Conservation (phyloP, 148 eudicot genomes). For the Cornus controversa region DNA sequence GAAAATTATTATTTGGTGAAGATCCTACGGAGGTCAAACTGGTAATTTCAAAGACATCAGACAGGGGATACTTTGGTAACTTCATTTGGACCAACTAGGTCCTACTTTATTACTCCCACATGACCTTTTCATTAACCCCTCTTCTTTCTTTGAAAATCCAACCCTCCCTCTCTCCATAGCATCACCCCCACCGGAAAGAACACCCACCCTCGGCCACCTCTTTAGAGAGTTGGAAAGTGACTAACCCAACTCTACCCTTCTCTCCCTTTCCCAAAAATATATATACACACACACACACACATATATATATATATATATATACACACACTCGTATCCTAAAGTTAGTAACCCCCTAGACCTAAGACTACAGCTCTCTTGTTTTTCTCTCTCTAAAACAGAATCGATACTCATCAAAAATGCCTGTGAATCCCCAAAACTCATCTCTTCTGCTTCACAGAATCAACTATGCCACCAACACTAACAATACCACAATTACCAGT, state of each 20-base stretch:
- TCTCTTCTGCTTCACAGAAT: slow-evolving; percentile 37
- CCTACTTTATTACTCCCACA: background rate
- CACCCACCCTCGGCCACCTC: background rate
- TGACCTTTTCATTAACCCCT: background rate
- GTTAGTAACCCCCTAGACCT: background rate
- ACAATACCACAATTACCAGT: background rate
- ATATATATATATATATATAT: background rate
- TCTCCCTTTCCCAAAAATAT: background rate
- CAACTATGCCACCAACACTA: slow-evolving; percentile 12
- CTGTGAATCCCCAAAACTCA: slow-evolving; percentile 25
- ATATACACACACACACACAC: background rate
- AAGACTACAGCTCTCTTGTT: background rate
- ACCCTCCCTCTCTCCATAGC: slow-evolving; percentile 1
- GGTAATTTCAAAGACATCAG: background rate
- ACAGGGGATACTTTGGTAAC: background rate
- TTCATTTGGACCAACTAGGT: background rate
- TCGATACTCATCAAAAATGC: slow-evolving; percentile 23
- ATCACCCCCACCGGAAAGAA: too few relatives aligned
- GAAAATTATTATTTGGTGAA: background rate
- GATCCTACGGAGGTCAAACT: background rate
- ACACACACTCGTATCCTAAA: background rate
- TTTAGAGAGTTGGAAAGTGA: slow-evolving; percentile 4
- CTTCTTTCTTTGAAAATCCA: background rate
- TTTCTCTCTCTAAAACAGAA: background rate
- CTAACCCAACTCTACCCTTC: background rate